Evolutionary conservation across 805 yeast species (phyloP), one percentile per base, ranked within the genome.

Genomic region (Kazachstania kunashirensis): DNA sequence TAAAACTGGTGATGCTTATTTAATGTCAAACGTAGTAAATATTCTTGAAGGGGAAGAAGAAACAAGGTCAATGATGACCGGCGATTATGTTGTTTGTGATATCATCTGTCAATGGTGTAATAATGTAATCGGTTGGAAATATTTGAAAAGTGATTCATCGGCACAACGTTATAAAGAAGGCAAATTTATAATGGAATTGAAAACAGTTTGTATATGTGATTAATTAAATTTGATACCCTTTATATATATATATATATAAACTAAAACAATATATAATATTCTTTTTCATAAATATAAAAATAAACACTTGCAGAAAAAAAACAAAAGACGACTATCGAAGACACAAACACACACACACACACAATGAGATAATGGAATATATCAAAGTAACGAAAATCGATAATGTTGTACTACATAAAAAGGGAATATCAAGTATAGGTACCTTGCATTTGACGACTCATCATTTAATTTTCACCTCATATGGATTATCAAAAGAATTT

Each of bases 391-490:
- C 79, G 4, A 68, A 66, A 47, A 75, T 71, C 17, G 62, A 68
- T 35, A 61, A 69, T 50, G 75, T 78, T 24, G 62, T 70, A 13
- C 65, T 80, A 31, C 71, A 70, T 44, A 70, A 77, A 46, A 68
- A 78, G 35, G 88, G 86, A 11, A 58, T 56, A 24, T 60, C 69
- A 7, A 55, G 64, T n/a, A 54, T 55, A 10, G 92, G 89, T 1
- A 67, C 77, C 3, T 53, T 82, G 20, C 88, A 79, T 52, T 58
- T 82, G 31, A 79, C 88, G 2, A 73, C 84, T 5, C 88, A 82
- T 53, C 92, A 83, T 59, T 57, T 83, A 48, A 81, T 82, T 24
- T 82, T 81, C 54, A 29, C 42, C 5, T 61, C 65, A 23, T 42
- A 40, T 3, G 44, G 42, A 45, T 54, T 47, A 17, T 47, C 47